These are phyloP conservation scores for Syzygium syzygioides DNA, from an alignment of 441 rosid species.

Conservation along the genomic window DNA sequence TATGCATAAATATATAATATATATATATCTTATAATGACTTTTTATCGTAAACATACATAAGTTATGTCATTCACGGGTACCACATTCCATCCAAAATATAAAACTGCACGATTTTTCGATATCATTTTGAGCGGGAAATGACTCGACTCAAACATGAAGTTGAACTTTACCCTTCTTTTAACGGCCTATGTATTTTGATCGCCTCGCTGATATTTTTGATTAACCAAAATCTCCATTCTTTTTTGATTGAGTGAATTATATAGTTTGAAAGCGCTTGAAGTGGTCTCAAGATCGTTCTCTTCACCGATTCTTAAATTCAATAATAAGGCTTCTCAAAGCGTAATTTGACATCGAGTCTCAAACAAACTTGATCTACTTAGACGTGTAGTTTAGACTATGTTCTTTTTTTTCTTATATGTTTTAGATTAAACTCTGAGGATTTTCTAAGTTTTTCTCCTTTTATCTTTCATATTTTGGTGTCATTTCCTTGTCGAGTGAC, in stretches of 20 bases:
- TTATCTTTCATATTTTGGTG: rapidly evolving
- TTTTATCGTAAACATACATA: not conserved
- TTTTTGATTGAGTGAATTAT: rapidly evolving
- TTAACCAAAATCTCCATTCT: not conserved
- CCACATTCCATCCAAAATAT: not conserved
- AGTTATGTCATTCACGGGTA: rapidly evolving
- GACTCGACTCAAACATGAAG: rapidly evolving
- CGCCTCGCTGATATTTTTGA: rapidly evolving
- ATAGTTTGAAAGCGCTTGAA: not conserved
- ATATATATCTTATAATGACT: not conserved
- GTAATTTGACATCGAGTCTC: rapidly evolving
- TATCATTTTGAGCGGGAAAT: not conserved
- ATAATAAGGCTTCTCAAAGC: not conserved
- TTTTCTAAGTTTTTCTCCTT: not conserved
- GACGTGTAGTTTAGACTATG: rapidly evolving
- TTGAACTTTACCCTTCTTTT: not conserved
- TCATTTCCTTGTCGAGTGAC: not conserved
- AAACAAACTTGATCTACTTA: not conserved
- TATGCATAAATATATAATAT: not conserved
- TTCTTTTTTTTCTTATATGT: not conserved
- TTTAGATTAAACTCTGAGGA: rapidly evolving
- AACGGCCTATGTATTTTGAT: not conserved
- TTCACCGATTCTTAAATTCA: rapidly evolving
- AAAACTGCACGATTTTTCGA: not conserved
- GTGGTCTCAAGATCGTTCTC: not conserved